Evolutionary conservation across 768 basidiomycete species (phyloP), one percentile per base, ranked within the genome.

Genomic region (Leccinum ochraceum): DNA sequence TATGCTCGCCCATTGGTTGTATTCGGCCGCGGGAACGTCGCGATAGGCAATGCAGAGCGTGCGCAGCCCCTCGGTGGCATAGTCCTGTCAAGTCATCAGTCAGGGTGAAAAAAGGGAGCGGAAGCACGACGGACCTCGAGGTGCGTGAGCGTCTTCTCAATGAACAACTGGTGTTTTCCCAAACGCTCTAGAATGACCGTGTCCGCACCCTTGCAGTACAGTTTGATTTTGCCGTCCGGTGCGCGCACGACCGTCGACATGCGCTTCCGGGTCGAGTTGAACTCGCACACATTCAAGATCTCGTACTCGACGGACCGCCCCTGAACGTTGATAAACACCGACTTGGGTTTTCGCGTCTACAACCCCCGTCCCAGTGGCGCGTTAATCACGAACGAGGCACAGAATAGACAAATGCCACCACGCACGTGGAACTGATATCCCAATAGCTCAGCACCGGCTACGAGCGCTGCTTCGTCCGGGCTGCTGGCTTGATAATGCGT

Each of bases 161-260:
- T 89, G 67, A 85, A 94, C 0, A 85, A 79, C 69, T 97, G 94
- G 60, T 89, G 85, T 70, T 89, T 89, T 67, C 86, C 87, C n/a
- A 99, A 24, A 74, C 97, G 85, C 72, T 98, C 96, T 60, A 96
- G 77, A 67, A 99, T 98, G 67, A 98, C 97, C 2, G 94, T 98
- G 72, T 99, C 97, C 1, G 97, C 97, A 28, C 97, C 97, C 74
- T 99, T 99, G 61, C 90, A 94, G 70, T 93, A 98, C 9, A 99
- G 72, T 76, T 95, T 98, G 77, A 99, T 92, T 73, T 86, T 87
- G 52, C 96, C 95, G 64, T 94, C 87, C 0, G 95, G 90, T 26
- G 84, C 82, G 24, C 94, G 86, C 34, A 99, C 84, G 66, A 99
- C 77, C 2, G 95, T 96, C 28, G 97, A 98, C 97, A 99, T 98